A percentile compares a stretch with the other conserved stretches of the same genome.
Conservation (phyloP, 2,329 filamentous ascomycete genomes). For the Chrysosporium keratinophilum region DNA sequence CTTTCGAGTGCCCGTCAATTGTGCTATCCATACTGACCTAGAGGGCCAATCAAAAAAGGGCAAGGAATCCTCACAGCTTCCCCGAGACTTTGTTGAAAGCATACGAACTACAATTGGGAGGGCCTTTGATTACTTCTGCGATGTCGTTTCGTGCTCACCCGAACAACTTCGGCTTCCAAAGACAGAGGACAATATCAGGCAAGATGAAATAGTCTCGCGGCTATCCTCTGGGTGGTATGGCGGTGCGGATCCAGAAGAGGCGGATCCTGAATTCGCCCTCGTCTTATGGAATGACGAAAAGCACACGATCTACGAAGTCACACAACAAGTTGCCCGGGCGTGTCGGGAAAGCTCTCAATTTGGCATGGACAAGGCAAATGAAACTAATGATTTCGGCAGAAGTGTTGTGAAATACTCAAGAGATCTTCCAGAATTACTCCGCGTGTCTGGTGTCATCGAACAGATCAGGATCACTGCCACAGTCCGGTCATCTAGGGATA, state of each 20-base stretch:
- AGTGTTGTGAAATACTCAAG: conserved; percentile 69
- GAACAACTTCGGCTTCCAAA: conserved; percentile 86
- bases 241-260: conserved; percentile 49
- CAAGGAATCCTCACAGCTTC: conserved; percentile 56
- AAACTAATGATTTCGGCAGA: conserved; percentile 79
- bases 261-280: conserved; percentile 67
- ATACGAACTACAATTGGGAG: conserved; percentile 79
- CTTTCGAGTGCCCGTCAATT: conserved; percentile 78
- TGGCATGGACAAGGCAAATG: conserved; percentile 65
- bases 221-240: conserved; percentile 66
- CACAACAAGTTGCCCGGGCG: conserved; percentile 79
- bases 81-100: conserved; percentile 62
- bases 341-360: conserved; percentile 63
- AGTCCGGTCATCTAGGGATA: conserved; percentile 84
- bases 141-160: conserved; percentile 94
- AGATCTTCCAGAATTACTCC: conserved; percentile 62
- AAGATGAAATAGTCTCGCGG: conserved; percentile 72
- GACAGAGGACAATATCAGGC: conserved; percentile 65
- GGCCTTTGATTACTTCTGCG: conserved; percentile 87
- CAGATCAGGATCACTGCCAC: conserved; percentile 94
- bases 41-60: conserved; percentile 39
- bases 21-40: conserved; percentile 77
- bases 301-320: conserved; percentile 85
- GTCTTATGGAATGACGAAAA: conserved; percentile 98
- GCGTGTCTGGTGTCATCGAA: conserved; percentile 76